Evolutionary conservation across 2,329 filamentous ascomycete genomes (phyloP).

Genomic region (Malbranchea zuffiana): DNA sequence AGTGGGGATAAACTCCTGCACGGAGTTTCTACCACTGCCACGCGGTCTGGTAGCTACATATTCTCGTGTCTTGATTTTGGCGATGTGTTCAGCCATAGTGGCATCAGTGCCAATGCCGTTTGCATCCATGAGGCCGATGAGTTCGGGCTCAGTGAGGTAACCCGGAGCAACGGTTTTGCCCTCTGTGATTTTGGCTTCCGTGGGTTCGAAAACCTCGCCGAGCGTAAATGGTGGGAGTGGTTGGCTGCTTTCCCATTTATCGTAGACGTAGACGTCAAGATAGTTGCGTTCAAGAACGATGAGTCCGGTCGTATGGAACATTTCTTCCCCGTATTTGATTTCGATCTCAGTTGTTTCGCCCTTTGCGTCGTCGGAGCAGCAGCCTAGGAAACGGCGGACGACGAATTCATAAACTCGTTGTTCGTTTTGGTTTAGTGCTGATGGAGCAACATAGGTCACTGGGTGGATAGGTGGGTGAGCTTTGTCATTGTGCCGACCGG

Average conservation of each 20-base stretch:
- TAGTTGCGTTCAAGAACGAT: slow-evolving; percentile 84
- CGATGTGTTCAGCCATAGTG: slow-evolving; percentile 97
- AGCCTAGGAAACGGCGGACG: slow-evolving; percentile 80
- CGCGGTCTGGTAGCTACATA: slow-evolving; percentile 63
- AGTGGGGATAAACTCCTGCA: slow-evolving; percentile 87
- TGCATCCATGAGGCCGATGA: slow-evolving; percentile 94
- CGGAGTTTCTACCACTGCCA: slow-evolving; percentile 37
- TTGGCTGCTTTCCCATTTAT: slow-evolving; percentile 85
- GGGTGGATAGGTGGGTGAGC: slow-evolving; percentile 96
- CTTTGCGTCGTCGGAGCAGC: slow-evolving; percentile 87
- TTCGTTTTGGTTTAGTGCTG: slow-evolving; percentile 53
- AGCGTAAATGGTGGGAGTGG: slow-evolving; percentile 67
- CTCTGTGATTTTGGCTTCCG: slow-evolving; percentile 77
- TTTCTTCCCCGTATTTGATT: slow-evolving; percentile 71
- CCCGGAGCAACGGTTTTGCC: slow-evolving; percentile 78
- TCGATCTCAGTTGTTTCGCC: slow-evolving; percentile 78
- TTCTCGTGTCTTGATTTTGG: slow-evolving; percentile 81
- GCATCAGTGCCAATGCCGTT: slow-evolving; percentile 98
- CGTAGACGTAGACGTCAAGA: slow-evolving; percentile 88
- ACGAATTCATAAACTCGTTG: slow-evolving; percentile 84
- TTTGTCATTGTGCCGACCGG: slow-evolving; percentile 84
- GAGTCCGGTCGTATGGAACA: slow-evolving; percentile 71
- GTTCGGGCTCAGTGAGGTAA: slow-evolving; percentile 87
- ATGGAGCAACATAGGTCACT: slow-evolving; percentile 65
- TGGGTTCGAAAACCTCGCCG: slow-evolving; percentile 76